Conservation (phyloP, 78 protist genomes). For the Dictyostelium firmibasis region DNA sequence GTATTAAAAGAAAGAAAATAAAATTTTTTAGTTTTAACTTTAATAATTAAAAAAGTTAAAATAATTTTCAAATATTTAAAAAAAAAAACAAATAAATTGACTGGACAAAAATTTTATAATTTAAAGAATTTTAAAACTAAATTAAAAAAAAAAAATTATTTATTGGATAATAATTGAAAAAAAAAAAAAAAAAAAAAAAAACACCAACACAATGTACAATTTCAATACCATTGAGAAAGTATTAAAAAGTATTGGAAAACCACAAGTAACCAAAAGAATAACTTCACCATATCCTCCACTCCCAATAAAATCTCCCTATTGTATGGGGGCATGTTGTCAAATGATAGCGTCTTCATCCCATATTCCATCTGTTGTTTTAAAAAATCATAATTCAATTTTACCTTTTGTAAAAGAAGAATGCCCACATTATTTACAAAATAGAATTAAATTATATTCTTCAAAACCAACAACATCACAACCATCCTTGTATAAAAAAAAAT, state of each 20-base stretch:
- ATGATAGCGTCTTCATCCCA: not conserved
- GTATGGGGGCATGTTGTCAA: not conserved
- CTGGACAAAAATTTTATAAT: not conserved
- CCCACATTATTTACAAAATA: not conserved
- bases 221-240: not conserved
- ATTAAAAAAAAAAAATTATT: too few species aligned
- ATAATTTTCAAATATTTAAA: too few species aligned
- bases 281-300: not conserved
- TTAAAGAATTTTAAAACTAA: too few species aligned
- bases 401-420: slow-evolving; percentile 15
- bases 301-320: not conserved
- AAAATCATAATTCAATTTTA: not conserved
- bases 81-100: not conserved
- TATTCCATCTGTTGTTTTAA: not conserved
- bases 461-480: not conserved
- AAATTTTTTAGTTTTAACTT: not conserved
- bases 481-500: not conserved
- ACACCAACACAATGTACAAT: not conserved
- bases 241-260: not conserved
- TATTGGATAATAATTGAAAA: not conserved
- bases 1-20: too few species aligned
- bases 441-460: not conserved
- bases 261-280: not conserved
- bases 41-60: too few species aligned
- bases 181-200: not conserved